A percentile compares a stretch with the other conserved stretches of the same genome.
These are phyloP conservation scores for Crithidia fasciculata DNA, from an alignment of 208 protist genomes.

Conservation along the genomic window DNA sequence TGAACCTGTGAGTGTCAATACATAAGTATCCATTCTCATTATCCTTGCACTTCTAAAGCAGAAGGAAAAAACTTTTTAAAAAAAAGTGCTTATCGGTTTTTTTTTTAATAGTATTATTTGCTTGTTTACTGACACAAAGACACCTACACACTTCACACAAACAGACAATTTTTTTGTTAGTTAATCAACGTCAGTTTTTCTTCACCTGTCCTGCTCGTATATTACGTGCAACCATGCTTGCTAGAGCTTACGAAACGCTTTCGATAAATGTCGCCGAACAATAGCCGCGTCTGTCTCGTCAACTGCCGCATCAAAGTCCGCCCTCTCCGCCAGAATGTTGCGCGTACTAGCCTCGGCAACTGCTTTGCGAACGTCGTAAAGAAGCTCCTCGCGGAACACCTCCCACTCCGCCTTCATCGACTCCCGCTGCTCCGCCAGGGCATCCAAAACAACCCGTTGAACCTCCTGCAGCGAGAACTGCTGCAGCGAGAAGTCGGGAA, in stretches of 20 bases:
- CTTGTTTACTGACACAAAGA: not conserved
- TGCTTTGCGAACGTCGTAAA: slow-evolving; percentile 21
- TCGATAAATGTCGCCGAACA: slow-evolving; percentile 13
- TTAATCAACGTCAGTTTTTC: not conserved
- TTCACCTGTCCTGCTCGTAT: not conserved
- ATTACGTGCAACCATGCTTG: not conserved
- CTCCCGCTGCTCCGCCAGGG: slow-evolving; percentile 9
- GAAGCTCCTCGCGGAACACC: slow-evolving; percentile 18
- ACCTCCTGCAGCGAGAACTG: slow-evolving; percentile 6
- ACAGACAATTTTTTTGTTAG: no score
- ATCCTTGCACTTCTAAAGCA: no score
- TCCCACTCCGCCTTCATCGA: slow-evolving; percentile 17
- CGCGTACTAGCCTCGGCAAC: slow-evolving; percentile 3
- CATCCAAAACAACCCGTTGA: not conserved
- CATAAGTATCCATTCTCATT: no score
- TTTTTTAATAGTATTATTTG: not conserved
- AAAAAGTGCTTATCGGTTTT: not conserved
- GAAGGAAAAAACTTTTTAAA: not conserved
- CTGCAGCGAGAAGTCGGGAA: not conserved
- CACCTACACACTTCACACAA: no score
- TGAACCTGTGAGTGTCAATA: not conserved
- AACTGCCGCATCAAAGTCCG: slow-evolving; percentile 4
- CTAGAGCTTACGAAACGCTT: slow-evolving; percentile 20
- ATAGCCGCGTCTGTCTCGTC: slow-evolving; percentile 12
- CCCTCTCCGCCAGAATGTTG: not conserved